Evolutionary conservation across 176 grass and related monocot species (phyloP).

Genomic region (Rhynchospora tenuis): DNA sequence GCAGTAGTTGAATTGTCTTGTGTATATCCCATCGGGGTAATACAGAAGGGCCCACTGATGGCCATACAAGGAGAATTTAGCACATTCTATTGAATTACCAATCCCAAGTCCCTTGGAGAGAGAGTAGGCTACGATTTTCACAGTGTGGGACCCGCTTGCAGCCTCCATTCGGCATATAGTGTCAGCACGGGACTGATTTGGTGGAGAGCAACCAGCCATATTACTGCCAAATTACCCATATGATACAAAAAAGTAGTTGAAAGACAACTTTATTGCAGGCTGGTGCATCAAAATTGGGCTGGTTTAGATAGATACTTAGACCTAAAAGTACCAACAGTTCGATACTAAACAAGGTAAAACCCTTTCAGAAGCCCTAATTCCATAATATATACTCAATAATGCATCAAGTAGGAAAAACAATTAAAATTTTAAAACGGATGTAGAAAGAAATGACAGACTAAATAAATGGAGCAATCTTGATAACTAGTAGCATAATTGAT

Average conservation of each 20-base stretch:
- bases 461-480: not conserved
- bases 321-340: no score
- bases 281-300: not conserved
- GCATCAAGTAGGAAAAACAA: not conserved
- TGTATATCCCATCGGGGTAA: slow-evolving; percentile 10
- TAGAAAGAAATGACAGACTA: not conserved
- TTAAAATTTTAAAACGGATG: not conserved
- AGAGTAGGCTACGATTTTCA: slow-evolving; percentile 4
- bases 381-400: not conserved
- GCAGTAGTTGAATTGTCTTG: slow-evolving; percentile 13
- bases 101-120: slow-evolving; percentile 10
- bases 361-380: not conserved
- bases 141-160: not conserved
- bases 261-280: not conserved
- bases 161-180: slow-evolving; percentile 15
- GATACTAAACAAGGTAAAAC: not conserved
- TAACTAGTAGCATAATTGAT: not conserved
- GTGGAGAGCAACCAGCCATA: slow-evolving; percentile 6
- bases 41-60: slow-evolving; percentile 15
- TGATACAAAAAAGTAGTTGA: not conserved
- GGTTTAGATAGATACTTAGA: no score
- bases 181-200: not conserved
- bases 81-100: slow-evolving; percentile 12
- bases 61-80: slow-evolving; percentile 13
- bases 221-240: not conserved